These are phyloP conservation scores for Elongisporangium anandrum DNA, from an alignment of 352 stramenopile species.

Conservation along the genomic window DNA sequence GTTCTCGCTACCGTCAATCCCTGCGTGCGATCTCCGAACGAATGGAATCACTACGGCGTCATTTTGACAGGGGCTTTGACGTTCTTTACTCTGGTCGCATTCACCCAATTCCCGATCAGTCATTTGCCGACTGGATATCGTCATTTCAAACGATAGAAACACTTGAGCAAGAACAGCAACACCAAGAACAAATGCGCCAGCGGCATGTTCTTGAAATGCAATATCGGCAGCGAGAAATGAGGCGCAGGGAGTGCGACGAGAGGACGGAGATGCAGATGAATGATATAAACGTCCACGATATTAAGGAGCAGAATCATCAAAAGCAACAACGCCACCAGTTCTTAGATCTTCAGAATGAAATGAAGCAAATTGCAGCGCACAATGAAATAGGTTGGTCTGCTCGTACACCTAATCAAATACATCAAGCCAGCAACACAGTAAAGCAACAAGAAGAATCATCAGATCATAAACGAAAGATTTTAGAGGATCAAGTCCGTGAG, in stretches of 20 bases:
- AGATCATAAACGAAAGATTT: conserved; percentile 10
- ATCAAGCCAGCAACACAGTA: neutral
- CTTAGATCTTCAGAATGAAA: conserved; percentile 20
- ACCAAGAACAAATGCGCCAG: conserved; percentile 32
- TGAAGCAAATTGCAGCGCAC: conserved; percentile 13
- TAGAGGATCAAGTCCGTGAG: neutral
- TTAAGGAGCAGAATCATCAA: conserved; percentile 21
- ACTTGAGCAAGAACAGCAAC: conserved; percentile 23
- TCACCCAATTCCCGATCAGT: conserved; percentile 35
- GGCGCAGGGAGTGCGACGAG: conserved; percentile 35
- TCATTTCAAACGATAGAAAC: conserved; percentile 56
- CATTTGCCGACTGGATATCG: conserved; percentile 45
- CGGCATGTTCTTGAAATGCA: conserved; percentile 38
- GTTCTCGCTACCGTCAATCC: conserved; percentile 15
- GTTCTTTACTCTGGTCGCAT: conserved; percentile 33
- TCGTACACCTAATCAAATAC: neutral
- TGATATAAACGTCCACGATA: conserved; percentile 28
- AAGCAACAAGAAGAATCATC: conserved; percentile 12
- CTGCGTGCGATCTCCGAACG: conserved; percentile 16
- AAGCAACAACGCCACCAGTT: conserved; percentile 25
- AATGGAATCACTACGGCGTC: conserved; percentile 25
- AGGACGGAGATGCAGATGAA: conserved; percentile 30
- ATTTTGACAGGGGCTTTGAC: conserved; percentile 25
- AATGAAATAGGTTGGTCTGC: neutral
- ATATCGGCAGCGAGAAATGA: conserved; percentile 32